Evolutionary conservation across 2,329 filamentous ascomycete species (phyloP).

Genomic region (Clonostachys solani): DNA sequence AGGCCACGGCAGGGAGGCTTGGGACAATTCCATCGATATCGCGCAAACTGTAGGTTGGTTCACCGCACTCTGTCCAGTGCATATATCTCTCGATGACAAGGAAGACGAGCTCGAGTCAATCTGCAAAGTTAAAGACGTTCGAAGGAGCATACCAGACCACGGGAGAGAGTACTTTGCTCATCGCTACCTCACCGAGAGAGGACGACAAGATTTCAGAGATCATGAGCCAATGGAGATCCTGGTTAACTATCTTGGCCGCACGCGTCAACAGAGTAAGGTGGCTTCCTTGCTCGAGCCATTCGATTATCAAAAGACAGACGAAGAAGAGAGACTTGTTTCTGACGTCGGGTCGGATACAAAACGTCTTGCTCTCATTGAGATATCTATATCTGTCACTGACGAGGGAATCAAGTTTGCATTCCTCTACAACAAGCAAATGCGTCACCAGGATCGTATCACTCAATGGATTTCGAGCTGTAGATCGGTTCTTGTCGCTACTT

Average conservation of each 20-base stretch:
- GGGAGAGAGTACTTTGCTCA: constrained; percentile 31
- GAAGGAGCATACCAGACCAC: constrained; percentile 20
- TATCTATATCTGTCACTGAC: constrained; percentile 37
- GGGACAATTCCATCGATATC: constrained; percentile 22
- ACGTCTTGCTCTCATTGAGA: constrained; percentile 26
- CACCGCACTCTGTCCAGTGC: constrained; percentile 24
- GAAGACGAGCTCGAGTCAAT: constrained; percentile 3
- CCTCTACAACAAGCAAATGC: constrained; percentile 33
- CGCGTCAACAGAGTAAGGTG: constrained; percentile 19
- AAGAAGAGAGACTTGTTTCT: constrained; percentile 1
- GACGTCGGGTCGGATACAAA: constrained; percentile 7
- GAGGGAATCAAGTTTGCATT: constrained; percentile 39
- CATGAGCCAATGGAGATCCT: constrained; percentile 37
- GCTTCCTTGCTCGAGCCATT: constrained; percentile 10
- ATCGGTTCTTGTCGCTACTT: constrained; percentile 3
- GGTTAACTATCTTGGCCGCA: constrained; percentile 39
- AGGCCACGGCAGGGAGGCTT: constrained; percentile 26
- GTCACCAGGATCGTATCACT: constrained; percentile 31
- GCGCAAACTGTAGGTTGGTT: constrained; percentile 33
- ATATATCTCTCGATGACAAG: constrained; percentile 4
- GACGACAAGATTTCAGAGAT: constrained; percentile 19
- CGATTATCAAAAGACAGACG: constrained; percentile 1
- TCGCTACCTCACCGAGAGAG: constrained; percentile 22
- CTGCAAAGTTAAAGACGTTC: constrained; percentile 7
- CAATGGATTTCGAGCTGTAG: constrained; percentile 29